Evolutionary conservation across 23 red algal species (phyloP).

Genomic region (Chondrus crispus): DNA sequence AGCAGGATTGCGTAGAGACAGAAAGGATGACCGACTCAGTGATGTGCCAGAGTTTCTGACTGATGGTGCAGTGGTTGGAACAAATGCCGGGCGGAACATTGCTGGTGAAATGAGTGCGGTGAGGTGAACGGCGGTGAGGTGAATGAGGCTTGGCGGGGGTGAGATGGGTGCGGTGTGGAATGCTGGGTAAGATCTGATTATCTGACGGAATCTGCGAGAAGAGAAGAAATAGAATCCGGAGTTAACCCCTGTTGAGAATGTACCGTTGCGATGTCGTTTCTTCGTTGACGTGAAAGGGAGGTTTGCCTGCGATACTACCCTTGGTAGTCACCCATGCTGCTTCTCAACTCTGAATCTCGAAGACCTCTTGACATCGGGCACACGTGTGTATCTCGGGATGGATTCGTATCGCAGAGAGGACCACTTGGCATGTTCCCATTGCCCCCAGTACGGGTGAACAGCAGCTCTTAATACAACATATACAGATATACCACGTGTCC

Average conservation of each 20-base stretch:
- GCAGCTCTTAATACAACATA: background rate
- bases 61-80: background rate
- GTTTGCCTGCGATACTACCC: no score
- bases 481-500: background rate
- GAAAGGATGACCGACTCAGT: background rate
- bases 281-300: no score
- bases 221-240: no score
- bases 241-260: no score
- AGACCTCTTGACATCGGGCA: no score
- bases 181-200: no score
- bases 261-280: no score
- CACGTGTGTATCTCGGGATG: background rate
- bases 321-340: no score
- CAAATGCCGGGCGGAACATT: background rate
- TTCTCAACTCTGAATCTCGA: background rate
- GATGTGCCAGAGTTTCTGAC: background rate
- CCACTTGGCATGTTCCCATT: background rate
- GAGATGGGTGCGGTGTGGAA: no score
- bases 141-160: no score
- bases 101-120: background rate
- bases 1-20: background rate
- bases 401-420: background rate
- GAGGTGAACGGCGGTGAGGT: background rate
- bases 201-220: no score
- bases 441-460: background rate